Conservation (phyloP, 768 basidiomycete genomes). For the Lentinula detonsa region DNA sequence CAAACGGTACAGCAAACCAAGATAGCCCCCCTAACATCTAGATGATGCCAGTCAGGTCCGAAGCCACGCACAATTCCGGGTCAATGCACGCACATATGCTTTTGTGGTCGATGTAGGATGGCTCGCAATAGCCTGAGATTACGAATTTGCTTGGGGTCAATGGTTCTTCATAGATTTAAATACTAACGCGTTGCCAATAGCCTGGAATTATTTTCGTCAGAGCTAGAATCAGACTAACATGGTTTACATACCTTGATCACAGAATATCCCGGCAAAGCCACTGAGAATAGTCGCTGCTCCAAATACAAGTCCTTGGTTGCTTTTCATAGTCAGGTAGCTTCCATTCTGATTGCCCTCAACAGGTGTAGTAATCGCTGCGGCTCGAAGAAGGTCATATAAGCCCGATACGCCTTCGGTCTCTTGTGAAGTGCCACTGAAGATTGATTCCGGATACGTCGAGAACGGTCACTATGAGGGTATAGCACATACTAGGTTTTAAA, state of each 20-base stretch:
- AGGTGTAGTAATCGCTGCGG: slow-evolving; percentile 38
- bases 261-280: slow-evolving; percentile 43
- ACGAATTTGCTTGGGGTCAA: background rate
- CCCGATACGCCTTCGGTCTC: slow-evolving; percentile 31
- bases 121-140: slow-evolving; percentile 39
- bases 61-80: no score
- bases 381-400: slow-evolving; percentile 40
- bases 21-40: slow-evolving; percentile 54
- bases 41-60: background rate
- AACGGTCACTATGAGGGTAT: background rate
- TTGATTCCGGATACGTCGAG: background rate
- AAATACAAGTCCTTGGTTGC: slow-evolving; percentile 37
- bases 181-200: slow-evolving; percentile 48
- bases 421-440: slow-evolving; percentile 26
- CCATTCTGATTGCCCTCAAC: slow-evolving; percentile 44
- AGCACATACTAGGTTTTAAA: slow-evolving; percentile 24
- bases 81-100: slow-evolving; percentile 32
- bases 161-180: background rate
- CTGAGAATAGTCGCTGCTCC: slow-evolving; percentile 30
- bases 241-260: slow-evolving; percentile 34
- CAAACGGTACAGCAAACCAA: slow-evolving; percentile 53
- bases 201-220: slow-evolving; percentile 18
- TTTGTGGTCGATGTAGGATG: slow-evolving; percentile 44
- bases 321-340: slow-evolving; percentile 53
- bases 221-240: background rate